Percentiles rank a stretch among this genome's conserved stretches.
These are phyloP conservation scores for Limnanthes douglasii DNA, from an alignment of 345 rosid genomes.

Conservation along the genomic window DNA sequence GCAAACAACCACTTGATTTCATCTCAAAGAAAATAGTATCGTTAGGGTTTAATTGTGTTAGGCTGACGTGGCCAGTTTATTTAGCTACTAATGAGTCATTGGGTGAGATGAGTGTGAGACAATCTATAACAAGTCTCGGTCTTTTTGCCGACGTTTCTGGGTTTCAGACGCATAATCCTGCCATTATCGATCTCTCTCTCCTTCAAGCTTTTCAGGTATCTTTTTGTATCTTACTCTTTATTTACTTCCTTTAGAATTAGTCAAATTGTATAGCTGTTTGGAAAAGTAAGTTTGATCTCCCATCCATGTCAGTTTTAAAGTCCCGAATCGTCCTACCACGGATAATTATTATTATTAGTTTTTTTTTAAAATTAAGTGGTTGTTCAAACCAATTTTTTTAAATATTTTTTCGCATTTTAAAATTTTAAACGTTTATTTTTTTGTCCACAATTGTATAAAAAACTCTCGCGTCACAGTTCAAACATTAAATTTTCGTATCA, in stretches of 20 bases:
- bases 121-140: conserved; percentile 43
- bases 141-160: conserved; percentile 40
- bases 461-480: too few species aligned
- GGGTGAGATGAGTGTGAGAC: conserved; percentile 32
- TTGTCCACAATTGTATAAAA: too few species aligned
- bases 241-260: background rate
- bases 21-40: conserved; percentile 17
- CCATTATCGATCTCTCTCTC: conserved; percentile 57
- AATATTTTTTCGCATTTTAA: too few species aligned
- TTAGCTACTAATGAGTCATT: conserved; percentile 36
- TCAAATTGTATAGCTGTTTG: conserved; percentile 5
- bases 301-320: too few species aligned
- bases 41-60: conserved; percentile 55
- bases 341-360: too few species aligned
- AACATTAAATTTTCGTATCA: too few species aligned
- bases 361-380: conserved; percentile 48
- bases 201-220: conserved; percentile 53
- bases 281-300: too few species aligned
- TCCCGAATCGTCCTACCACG: too few species aligned
- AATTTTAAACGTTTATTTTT: too few species aligned
- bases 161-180: conserved; percentile 51
- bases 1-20: conserved; percentile 36
- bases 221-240: background rate
- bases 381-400: conserved; percentile 13
- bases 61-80: conserved; percentile 54